Conservation (phyloP, 768 basidiomycete genomes). For the Inosperma sp. region DNA sequence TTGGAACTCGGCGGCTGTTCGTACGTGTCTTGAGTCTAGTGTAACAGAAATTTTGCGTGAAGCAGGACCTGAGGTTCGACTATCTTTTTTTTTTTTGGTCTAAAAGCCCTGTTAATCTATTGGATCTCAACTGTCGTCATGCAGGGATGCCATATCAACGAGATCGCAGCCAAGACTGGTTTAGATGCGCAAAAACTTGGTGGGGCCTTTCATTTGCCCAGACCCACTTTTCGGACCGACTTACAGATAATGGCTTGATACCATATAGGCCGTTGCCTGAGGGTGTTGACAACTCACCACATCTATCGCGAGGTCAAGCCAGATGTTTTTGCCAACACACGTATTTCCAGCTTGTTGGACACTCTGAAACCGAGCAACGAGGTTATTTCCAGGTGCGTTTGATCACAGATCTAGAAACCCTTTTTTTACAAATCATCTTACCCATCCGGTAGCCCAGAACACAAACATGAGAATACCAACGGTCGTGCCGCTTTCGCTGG, state of each 20-base stretch:
- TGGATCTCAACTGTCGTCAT: background rate
- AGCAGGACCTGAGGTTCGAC: slow-evolving; percentile 27
- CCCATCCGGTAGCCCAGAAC: slow-evolving; percentile 17
- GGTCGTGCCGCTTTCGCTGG: slow-evolving; percentile 26
- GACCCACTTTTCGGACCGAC: too few species aligned
- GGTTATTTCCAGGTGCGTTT: slow-evolving; percentile 23
- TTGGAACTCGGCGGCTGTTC: slow-evolving; percentile 23
- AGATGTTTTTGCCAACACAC: slow-evolving; percentile 35
- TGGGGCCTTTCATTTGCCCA: slow-evolving; percentile 11
- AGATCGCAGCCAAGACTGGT: slow-evolving; percentile 31
- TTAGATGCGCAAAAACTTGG: slow-evolving; percentile 34
- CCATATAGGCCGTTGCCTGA: slow-evolving; percentile 25
- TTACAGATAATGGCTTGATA: background rate
- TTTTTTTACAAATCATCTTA: background rate
- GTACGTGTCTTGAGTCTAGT: slow-evolving; percentile 17
- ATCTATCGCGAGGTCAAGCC: slow-evolving; percentile 34
- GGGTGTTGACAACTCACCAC: slow-evolving; percentile 32
- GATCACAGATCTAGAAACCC: background rate
- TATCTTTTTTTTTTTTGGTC: background rate
- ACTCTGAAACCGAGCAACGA: slow-evolving; percentile 28
- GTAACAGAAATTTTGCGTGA: slow-evolving; percentile 30
- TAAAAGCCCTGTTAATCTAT: too few species aligned
- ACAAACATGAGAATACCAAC: slow-evolving; percentile 25
- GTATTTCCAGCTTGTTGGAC: slow-evolving; percentile 30
- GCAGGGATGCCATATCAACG: slow-evolving; percentile 35